Evolutionary conservation across 345 rosid species (phyloP), one percentile per base, ranked within the genome.

Genomic region (Ricinus communis): DNA sequence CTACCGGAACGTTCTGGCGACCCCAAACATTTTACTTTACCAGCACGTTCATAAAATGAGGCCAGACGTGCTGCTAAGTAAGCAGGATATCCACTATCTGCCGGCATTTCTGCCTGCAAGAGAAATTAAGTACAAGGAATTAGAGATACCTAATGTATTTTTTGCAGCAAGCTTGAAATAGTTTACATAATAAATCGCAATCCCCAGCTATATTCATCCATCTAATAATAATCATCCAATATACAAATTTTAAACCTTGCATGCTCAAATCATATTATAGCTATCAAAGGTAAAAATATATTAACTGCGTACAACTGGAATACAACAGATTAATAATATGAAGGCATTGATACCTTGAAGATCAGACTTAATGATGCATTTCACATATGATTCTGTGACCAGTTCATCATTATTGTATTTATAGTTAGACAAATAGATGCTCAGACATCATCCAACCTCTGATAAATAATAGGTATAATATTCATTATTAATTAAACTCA

Each of bases 61-160:
- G 99, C 99, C 59, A 96, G 79, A 82, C 99, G 96, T 61, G 99
- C 97, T 6, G 99, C 99, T 76, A 96, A 85, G 78, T 96, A 96
- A 74, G 99, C 99, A 73, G 99, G 99, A 84, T 96, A 96, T 69
- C 99, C 99, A 83, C 99, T 96, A 79, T 96, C 99, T 24, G 99
- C 99, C 80, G 99, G 99, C 99, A 96, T 96, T 86, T 96, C 99
- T 55, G 99, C 98, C 98, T 96, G 86, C 47, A 72, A 81, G 50
- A 69, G 59, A 82, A 80, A 81, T 50, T 13, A 66, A 59, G 40
- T 64, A 64, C 28, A 60, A 73, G n/a, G 16, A 14, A 49, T 72
- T 60, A 65, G 71, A 25, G 24, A 69, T 49, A 65, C 45, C 24
- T 43, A 58, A 25, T 31, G 65, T 1, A 15, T 62, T 47, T 65